Evolutionary conservation across 2,329 filamentous ascomycete genomes (phyloP), one percentile per base, ranked within the genome.

Genomic region (Diplodia seriata): DNA sequence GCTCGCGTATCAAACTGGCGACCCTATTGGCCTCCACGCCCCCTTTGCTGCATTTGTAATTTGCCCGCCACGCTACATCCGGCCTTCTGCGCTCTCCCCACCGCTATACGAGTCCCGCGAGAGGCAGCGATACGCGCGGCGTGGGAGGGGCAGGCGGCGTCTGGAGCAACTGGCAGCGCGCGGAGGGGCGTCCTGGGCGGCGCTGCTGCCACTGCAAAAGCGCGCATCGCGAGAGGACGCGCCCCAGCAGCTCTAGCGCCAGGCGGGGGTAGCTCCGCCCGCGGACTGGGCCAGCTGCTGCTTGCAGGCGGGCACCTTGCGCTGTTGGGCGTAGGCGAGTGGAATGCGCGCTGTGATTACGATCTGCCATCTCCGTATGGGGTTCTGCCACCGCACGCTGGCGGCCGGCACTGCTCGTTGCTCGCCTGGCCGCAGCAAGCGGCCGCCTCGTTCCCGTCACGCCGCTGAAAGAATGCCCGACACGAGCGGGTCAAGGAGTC

Each of bases 291-390:
- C 59, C 59, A 49, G 59, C 59, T 64, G 36, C 26, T 63, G 40
- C 62, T 65, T 20, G 33, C 49, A 50, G 62, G 62, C 62, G 62
- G 49, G 62, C 62, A 65, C 62, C 49, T 55, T 55, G 59, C 59
- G 59, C 59, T 63, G 59, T 63, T 63, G 59, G 59, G 59, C 47
- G 59, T 59, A 56, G 49, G 26, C 50, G 63, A 38, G 36, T 38
- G 64, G 64, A 66, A 66, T 67, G 66, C 56, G 40, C 29, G 23
- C 66, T 54, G 33, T 62, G 55, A 67, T 67, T 67, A 40, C 66
- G 66, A 67, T 67, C 66, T 67, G 53, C 66, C 43, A 65, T 55
- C 66, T 57, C 54, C 65, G 65, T 53, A 63, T 63, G 59, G 59
- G 59, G 59, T 51, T 63, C 59, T 63, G 59, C 57, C 57, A 62